These are phyloP conservation scores for Uronychia setigera DNA, from an alignment of 73 alveolate genomes.

Conservation along the genomic window DNA sequence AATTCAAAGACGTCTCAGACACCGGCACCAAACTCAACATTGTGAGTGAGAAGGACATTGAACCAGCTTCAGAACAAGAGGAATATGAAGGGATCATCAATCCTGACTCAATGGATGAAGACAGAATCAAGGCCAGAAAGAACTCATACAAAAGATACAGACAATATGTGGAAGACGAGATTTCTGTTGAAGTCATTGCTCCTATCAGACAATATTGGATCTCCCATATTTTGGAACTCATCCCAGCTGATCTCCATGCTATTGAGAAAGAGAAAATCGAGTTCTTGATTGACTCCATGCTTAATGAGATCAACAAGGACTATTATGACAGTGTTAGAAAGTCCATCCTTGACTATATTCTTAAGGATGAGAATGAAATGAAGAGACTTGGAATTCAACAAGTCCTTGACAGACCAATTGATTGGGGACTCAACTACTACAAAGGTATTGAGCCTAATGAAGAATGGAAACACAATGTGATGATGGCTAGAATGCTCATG, in stretches of 20 bases:
- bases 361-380: constrained; percentile 84
- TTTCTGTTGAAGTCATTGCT: constrained; percentile 91
- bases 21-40: constrained; percentile 76
- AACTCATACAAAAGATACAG: constrained; percentile 79
- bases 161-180: constrained; percentile 88
- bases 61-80: constrained; percentile 79
- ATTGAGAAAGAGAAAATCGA: constrained; percentile 77
- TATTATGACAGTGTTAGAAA: constrained; percentile 81
- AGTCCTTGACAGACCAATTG: constrained; percentile 80
- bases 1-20: constrained; percentile 70
- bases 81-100: constrained; percentile 69
- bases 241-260: constrained; percentile 86
- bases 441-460: constrained; percentile 86
- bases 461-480: constrained; percentile 93
- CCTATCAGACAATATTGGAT: constrained; percentile 92
- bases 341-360: constrained; percentile 86
- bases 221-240: constrained; percentile 80
- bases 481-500: constrained; percentile 94
- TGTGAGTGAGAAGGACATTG: constrained; percentile 69
- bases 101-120: constrained; percentile 49
- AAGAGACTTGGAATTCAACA: constrained; percentile 82
- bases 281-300: constrained; percentile 80
- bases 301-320: constrained; percentile 86
- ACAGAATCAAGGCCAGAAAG: constrained; percentile 76
- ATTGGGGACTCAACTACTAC: constrained; percentile 86